A percentile compares a stretch with the other conserved stretches of the same genome.
phyloP scores from a whole-genome alignment of 108 stramenopile genomes.

The Nitzschia sp. region DNA sequence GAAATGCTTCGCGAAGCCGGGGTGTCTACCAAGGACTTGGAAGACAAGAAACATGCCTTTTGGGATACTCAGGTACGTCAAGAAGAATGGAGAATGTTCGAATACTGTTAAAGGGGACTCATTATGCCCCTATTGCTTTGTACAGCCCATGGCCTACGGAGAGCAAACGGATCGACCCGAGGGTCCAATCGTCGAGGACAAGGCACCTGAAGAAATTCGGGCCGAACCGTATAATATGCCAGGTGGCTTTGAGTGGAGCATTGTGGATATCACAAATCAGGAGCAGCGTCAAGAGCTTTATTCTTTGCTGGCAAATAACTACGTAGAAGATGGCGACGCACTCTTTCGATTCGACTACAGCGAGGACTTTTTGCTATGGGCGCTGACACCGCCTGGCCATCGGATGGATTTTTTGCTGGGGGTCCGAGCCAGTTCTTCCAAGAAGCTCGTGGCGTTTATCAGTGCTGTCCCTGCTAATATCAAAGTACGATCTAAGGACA shows the following conservation, averaged over 20 bases:
- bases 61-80: constrained; percentile 98
- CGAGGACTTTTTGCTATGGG: constrained; percentile 91
- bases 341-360: constrained; percentile 98
- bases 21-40: constrained; percentile 36
- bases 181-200: constrained; percentile 86
- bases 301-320: constrained; percentile 94
- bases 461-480: constrained; percentile 91
- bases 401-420: constrained; percentile 84
- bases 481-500: constrained; percentile 49
- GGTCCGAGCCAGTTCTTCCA: constrained; percentile 75
- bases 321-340: constrained; percentile 98
- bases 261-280: constrained; percentile 76
- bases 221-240: constrained; percentile 96
- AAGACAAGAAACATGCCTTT: constrained; percentile 80
- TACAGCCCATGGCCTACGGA: constrained; percentile 52
- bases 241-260: constrained; percentile 93
- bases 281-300: constrained; percentile 87
- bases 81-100: constrained; percentile 90
- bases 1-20: constrained; percentile 44
- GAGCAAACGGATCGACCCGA: constrained; percentile 42
- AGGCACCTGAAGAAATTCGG: constrained; percentile 80
- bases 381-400: constrained; percentile 94
- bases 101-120: constrained; percentile 84
- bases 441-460: constrained; percentile 95
- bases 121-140: background rate